Conservation (phyloP, 2,329 filamentous ascomycete species). For the Ophiocordyceps sinensis region DNA sequence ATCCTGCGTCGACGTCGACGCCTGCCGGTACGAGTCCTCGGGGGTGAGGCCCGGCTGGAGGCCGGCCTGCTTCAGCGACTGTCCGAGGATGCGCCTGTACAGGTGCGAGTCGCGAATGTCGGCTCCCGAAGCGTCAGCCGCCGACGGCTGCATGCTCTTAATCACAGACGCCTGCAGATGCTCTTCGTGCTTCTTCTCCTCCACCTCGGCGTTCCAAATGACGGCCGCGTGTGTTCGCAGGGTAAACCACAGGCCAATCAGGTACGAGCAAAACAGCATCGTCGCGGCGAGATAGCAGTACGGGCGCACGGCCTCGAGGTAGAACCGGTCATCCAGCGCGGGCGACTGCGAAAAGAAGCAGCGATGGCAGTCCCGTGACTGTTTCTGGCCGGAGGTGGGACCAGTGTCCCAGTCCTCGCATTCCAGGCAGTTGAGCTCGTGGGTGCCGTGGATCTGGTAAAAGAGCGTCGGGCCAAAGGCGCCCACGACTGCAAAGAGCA, state of each 20-base stretch:
- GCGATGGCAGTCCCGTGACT: constrained; percentile 65
- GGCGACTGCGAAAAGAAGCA: constrained; percentile 90
- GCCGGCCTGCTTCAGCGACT: constrained; percentile 75
- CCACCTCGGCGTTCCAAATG: constrained; percentile 81
- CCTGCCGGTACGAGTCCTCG: constrained; percentile 27
- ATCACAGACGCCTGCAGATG: constrained; percentile 18
- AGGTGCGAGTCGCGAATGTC: constrained; percentile 79
- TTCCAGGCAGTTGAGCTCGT: constrained; percentile 77
- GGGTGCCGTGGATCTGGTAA: constrained; percentile 96
- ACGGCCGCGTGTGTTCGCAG: constrained; percentile 89
- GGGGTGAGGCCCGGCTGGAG: constrained; percentile 33
- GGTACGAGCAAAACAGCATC: constrained; percentile 80
- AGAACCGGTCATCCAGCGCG: constrained; percentile 76
- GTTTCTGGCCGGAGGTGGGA: constrained; percentile 18
- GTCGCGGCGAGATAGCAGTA: constrained; percentile 83
- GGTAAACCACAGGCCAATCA: constrained; percentile 91
- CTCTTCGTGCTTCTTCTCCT: constrained; percentile 59
- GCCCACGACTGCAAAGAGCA: constrained; percentile 88
- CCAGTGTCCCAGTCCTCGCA: constrained; percentile 31
- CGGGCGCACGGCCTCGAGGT: constrained; percentile 75
- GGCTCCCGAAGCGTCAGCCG: constrained; percentile 34
- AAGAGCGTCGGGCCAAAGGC: constrained; percentile 93
- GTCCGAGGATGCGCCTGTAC: constrained; percentile 85
- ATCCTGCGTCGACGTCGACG: constrained; percentile 19
- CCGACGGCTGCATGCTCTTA: constrained; percentile 20